Evolutionary conservation across 352 stramenopile genomes (phyloP).

Genomic region (Phytophthora fragariaefolia): DNA sequence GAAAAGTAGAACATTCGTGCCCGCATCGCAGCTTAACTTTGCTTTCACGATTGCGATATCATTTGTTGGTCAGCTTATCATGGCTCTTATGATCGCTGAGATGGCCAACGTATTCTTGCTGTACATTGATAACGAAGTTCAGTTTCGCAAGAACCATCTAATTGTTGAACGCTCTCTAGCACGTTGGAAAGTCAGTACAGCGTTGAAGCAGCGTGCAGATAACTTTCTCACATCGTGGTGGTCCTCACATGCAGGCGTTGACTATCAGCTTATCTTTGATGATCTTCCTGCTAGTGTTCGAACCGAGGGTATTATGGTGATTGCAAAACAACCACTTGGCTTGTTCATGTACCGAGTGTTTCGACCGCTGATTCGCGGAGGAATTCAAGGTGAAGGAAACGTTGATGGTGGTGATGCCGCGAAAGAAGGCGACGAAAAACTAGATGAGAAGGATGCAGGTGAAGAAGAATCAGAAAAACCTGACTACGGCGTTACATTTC

Average conservation of each 20-base stretch:
- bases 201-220: conserved; percentile 46
- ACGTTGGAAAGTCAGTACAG: conserved; percentile 45
- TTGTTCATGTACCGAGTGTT: conserved; percentile 56
- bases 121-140: conserved; percentile 68
- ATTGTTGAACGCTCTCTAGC: conserved; percentile 55
- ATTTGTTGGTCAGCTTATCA: conserved; percentile 65
- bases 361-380: conserved; percentile 37
- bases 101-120: conserved; percentile 70
- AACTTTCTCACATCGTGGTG: conserved; percentile 65
- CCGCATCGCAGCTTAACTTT: conserved; percentile 48
- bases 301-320: conserved; percentile 51
- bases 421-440: not conserved
- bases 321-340: conserved; percentile 52
- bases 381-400: not conserved
- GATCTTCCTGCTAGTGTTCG: conserved; percentile 57
- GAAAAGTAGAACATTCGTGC: conserved; percentile 60
- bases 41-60: conserved; percentile 60
- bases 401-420: not conserved
- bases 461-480: not conserved
- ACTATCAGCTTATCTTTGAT: conserved; percentile 65
- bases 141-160: conserved; percentile 80
- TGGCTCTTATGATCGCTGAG: conserved; percentile 82
- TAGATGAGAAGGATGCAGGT: conserved; percentile 8
- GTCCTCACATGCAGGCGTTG: conserved; percentile 62
- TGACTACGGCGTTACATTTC: conserved; percentile 8